A percentile compares a stretch with the other conserved stretches of the same genome.
Evolutionary conservation across 371 early-diverging fungal genomes (phyloP).

Genomic region (Mucor piriformis): DNA sequence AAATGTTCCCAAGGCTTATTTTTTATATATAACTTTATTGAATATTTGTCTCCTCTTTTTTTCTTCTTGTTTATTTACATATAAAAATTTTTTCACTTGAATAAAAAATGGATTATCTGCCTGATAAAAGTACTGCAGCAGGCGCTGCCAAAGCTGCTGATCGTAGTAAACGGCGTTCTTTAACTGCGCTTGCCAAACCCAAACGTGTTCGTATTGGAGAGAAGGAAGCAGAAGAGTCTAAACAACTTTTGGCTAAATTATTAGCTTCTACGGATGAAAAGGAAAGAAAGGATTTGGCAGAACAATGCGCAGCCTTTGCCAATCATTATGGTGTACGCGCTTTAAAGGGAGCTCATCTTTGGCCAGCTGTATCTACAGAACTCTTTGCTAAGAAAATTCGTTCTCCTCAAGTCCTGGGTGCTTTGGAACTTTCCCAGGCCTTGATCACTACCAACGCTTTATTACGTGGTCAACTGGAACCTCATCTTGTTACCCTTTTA

Average conservation of each 20-base stretch:
- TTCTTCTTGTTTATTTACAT: background rate
- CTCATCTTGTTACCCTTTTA: constrained; percentile 61
- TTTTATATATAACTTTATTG: too few species aligned
- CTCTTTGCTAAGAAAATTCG: constrained; percentile 73
- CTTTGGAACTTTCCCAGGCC: constrained; percentile 59
- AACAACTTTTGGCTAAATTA: constrained; percentile 40
- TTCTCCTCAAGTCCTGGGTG: constrained; percentile 66
- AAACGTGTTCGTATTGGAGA: constrained; percentile 47
- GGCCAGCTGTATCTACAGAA: constrained; percentile 59
- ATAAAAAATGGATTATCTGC: constrained; percentile 30
- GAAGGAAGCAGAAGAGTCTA: constrained; percentile 46
- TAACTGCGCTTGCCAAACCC: constrained; percentile 33
- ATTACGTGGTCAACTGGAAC: constrained; percentile 56
- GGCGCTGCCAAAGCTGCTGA: constrained; percentile 46
- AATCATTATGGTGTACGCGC: constrained; percentile 58
- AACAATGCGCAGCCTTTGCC: constrained; percentile 41
- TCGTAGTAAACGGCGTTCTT: constrained; percentile 35
- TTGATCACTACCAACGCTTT: constrained; percentile 41
- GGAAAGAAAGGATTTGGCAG: constrained; percentile 39
- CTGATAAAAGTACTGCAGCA: constrained; percentile 43
- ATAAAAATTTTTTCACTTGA: background rate
- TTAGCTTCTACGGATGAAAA: constrained; percentile 29
- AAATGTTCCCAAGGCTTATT: background rate
- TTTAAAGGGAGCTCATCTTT: constrained; percentile 59
- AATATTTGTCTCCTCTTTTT: constrained; percentile 14